A percentile compares a stretch with the other conserved stretches of the same genome.
phyloP scores from a whole-genome alignment of 2,329 filamentous ascomycete species.

The Colletotrichum tropicicola region DNA sequence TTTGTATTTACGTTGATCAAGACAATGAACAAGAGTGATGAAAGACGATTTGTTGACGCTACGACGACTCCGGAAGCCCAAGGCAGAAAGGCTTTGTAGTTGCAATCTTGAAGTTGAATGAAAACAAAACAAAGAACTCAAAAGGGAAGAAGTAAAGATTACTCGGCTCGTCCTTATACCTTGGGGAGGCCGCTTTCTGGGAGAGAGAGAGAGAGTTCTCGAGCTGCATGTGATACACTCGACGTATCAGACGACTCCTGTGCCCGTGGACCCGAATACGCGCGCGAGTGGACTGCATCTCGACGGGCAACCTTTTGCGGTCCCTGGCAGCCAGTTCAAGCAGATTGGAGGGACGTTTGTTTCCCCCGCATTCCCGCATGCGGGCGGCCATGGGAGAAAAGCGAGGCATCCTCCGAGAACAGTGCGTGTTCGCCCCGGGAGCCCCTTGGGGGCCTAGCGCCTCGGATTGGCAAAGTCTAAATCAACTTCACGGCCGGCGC shows the following conservation, averaged over 20 bases:
- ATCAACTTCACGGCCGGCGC: neutral
- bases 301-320: too few relatives aligned
- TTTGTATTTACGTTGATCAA: too few relatives aligned
- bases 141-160: neutral
- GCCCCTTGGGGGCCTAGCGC: neutral
- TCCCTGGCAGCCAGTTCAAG: neutral
- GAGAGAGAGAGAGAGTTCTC: neutral
- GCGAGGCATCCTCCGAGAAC: neutral
- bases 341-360: neutral
- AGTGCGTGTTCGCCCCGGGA: neutral
- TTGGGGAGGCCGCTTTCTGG: neutral
- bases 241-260: constrained; percentile 21
- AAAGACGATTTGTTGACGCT: neutral
- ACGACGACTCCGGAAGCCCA: neutral
- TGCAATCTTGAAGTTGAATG: neutral
- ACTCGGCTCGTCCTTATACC: neutral
- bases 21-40: neutral
- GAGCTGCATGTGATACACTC: constrained; percentile 26
- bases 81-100: neutral
- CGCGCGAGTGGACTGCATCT: neutral
- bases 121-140: constrained; percentile 2
- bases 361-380: neutral
- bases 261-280: constrained; percentile 18
- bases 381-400: neutral
- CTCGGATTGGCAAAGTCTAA: constrained; percentile 3